Conservation (phyloP, 2,329 filamentous ascomycete species). For the Cytospora leucostoma region DNA sequence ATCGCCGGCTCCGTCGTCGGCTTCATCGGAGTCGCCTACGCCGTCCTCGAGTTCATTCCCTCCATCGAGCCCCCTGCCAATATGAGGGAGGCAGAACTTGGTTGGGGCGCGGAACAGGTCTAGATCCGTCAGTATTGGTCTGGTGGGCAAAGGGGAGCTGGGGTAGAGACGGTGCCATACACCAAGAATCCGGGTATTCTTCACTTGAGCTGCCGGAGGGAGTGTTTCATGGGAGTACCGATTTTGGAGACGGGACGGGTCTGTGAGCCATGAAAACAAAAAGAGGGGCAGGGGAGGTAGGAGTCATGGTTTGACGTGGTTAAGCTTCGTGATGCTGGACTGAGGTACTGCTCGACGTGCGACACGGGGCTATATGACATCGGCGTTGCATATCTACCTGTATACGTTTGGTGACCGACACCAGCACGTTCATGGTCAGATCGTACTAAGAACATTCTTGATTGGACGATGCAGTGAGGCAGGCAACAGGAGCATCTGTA, state of each 20-base stretch:
- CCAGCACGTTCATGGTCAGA: conserved; percentile 6
- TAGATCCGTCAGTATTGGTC: conserved; percentile 41
- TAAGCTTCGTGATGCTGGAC: conserved; percentile 1
- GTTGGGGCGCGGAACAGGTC: conserved; percentile 78
- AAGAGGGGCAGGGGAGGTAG: not conserved
- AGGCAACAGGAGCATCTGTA: conserved; percentile 2
- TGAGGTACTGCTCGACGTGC: not conserved
- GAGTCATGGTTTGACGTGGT: not conserved
- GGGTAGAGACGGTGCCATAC: not conserved
- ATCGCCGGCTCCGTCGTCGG: conserved; percentile 79
- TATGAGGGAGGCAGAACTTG: conserved; percentile 76
- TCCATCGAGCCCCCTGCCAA: conserved; percentile 79
- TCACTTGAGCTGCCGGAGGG: not conserved
- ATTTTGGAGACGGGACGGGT: not conserved
- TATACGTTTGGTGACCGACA: conserved; percentile 14
- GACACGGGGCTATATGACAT: not conserved
- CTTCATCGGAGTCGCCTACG: conserved; percentile 76
- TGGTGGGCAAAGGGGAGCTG: not conserved
- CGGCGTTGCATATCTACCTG: conserved; percentile 6
- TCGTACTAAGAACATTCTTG: not conserved
- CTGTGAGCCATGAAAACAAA: not conserved
- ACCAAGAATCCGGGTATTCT: not conserved
- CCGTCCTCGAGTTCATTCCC: conserved; percentile 73
- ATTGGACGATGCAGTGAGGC: conserved; percentile 9
- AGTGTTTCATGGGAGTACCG: conserved; percentile 3